Evolutionary conservation across 371 early-diverging fungal species (phyloP), one percentile per base, ranked within the genome.

Genomic region (Encephalitozoon cuniculi): DNA sequence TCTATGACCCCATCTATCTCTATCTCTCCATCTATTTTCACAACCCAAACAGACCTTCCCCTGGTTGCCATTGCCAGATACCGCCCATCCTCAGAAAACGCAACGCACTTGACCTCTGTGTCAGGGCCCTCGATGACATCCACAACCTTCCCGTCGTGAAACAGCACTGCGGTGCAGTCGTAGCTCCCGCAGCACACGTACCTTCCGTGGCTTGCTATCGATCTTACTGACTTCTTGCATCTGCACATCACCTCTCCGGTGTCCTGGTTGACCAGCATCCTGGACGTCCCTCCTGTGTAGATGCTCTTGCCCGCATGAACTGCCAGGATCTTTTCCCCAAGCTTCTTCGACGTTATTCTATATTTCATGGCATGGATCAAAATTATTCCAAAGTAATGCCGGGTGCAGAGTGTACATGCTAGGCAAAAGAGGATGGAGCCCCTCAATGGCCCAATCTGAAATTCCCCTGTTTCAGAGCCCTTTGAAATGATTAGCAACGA

Each of bases 61-160:
- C 83, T 8, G 0, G 83, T 83, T 12, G 72, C 41, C 23, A 83
- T 53, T 11, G 79, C 71, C 23, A 83, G 59, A 21, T 46, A 74
- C 12, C 30, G 46, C 25, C 66, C 67, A 51, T 43, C 43, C 21
- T 71, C 68, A 53, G 51, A 34, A 28, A 78, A 37, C 28, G 68
- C 53, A 26, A 80, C 23, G 2, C 72, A 23, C 68, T 83, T 83
- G 7, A 83, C 76, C 66, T 83, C 83, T 59, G 83, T 83, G 18
- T 83, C 83, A n/a, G 83, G 83, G 18, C 83, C 83, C 63, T 81
- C 79, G 43, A 83, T 75, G 3, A 59, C 69, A 74, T 83, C 83
- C 9, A 68, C 40, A 39, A 71, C 65, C 1, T 26, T 51, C 18
- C 64, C 55, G 34, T 65, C 52, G 21, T 40, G 28, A 32, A 80